phyloP scores from a whole-genome alignment of 192 early-diverging fungal species.

The Dissophora ornata region DNA sequence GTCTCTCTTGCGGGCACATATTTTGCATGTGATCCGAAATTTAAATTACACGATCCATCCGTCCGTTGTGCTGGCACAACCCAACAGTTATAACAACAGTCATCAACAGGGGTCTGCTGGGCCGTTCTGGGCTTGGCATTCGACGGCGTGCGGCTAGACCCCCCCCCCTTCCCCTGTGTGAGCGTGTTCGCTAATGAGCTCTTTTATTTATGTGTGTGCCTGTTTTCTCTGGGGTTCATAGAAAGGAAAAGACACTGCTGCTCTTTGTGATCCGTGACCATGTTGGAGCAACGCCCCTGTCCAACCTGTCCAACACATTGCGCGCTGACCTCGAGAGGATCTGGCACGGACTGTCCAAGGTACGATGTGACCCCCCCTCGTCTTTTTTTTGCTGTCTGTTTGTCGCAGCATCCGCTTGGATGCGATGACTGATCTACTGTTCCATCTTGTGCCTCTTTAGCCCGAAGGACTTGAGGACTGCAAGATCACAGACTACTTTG shows the following conservation, averaged over 20 bases:
- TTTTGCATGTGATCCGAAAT: constrained; percentile 34
- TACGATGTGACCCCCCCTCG: constrained; percentile 19
- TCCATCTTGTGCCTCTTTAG: constrained; percentile 32
- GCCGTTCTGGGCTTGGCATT: no score
- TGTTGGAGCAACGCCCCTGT: constrained; percentile 87
- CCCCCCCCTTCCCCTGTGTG: no score
- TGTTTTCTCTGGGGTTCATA: constrained; percentile 18
- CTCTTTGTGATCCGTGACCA: constrained; percentile 98
- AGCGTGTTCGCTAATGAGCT: no score
- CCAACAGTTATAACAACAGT: no score
- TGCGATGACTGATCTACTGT: no score
- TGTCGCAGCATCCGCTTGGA: no score
- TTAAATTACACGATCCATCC: no score
- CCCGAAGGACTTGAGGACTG: constrained; percentile 85
- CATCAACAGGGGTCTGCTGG: no score
- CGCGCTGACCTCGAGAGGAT: constrained; percentile 87
- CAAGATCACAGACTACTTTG: constrained; percentile 88
- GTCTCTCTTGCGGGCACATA: no score
- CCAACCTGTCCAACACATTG: constrained; percentile 82
- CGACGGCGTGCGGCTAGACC: no score
- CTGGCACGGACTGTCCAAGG: constrained; percentile 90
- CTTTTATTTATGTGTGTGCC: not conserved
- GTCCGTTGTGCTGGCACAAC: no score
- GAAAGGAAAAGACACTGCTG: constrained; percentile 90
- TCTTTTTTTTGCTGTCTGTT: no score